These are phyloP conservation scores for Camellia sinensis DNA, from an alignment of 148 eudicot genomes.

Conservation along the genomic window DNA sequence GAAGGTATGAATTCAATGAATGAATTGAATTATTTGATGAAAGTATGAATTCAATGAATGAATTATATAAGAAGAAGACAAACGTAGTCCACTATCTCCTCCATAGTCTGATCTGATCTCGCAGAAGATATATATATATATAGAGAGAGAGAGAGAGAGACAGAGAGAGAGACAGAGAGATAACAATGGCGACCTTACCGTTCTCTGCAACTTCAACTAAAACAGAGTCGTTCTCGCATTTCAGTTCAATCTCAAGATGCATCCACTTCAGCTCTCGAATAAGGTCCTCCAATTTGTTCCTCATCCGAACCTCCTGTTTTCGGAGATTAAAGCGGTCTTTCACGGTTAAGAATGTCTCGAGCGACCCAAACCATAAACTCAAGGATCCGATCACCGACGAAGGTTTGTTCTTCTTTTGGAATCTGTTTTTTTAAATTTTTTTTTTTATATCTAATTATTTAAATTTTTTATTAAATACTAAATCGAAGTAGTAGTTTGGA, in stretches of 20 bases:
- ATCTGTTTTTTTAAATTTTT: not conserved
- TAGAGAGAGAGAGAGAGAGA: not conserved
- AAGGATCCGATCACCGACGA: constrained; percentile 30
- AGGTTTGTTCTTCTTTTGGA: constrained; percentile 9
- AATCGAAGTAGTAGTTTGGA: too few species aligned
- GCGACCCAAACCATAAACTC: constrained; percentile 35
- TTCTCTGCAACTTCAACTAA: constrained; percentile 13
- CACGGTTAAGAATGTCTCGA: constrained; percentile 33
- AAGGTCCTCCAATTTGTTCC: constrained; percentile 30
- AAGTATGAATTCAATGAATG: too few species aligned
- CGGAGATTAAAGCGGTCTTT: constrained; percentile 23
- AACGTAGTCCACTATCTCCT: too few species aligned
- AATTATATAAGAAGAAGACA: too few species aligned
- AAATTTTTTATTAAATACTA: too few species aligned
- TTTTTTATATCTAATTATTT: not conserved
- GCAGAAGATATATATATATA: too few species aligned
- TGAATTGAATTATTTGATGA: too few species aligned
- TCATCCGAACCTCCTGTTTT: constrained; percentile 13
- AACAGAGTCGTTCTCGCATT: constrained; percentile 14
- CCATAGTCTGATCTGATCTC: too few species aligned
- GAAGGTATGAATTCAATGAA: too few species aligned
- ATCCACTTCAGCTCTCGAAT: constrained; percentile 31
- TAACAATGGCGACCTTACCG: constrained; percentile 36
- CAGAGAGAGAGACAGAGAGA: constrained; percentile 8
- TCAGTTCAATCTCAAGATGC: constrained; percentile 29